Evolutionary conservation across 129 eudicot genomes (phyloP).

Genomic region (Solidago caesia): DNA sequence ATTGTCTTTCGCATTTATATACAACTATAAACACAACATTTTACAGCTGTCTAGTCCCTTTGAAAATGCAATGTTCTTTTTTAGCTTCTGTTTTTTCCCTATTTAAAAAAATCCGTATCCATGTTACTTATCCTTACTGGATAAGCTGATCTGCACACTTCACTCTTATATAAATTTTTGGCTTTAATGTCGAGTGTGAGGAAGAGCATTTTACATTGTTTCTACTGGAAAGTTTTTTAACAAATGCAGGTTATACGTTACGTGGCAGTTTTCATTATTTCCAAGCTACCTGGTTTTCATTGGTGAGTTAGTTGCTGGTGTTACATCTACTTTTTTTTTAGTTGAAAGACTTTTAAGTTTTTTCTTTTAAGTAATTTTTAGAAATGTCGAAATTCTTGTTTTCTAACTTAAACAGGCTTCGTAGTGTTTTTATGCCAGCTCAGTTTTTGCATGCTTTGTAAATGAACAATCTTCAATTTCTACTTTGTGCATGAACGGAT

Average conservation of each 20-base stretch:
- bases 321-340: not conserved
- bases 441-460: not conserved
- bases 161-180: no score
- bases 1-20: no score
- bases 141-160: no score
- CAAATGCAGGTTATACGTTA: not conserved
- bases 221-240: not conserved
- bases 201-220: not conserved
- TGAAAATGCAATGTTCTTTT: no score
- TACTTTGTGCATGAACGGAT: not conserved
- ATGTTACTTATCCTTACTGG: no score
- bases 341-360: not conserved
- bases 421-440: not conserved
- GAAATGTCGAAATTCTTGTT: not conserved
- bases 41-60: no score
- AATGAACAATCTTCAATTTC: conserved; percentile 10
- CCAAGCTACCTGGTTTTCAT: not conserved
- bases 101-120: no score
- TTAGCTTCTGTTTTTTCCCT: no score
- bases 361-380: not conserved
- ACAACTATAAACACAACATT: no score
- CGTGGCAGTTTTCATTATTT: not conserved
- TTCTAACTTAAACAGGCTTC: not conserved
- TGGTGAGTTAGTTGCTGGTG: not conserved
- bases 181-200: no score